phyloP scores from a whole-genome alignment of 371 early-diverging fungal species.

The Mucor irregularis region DNA sequence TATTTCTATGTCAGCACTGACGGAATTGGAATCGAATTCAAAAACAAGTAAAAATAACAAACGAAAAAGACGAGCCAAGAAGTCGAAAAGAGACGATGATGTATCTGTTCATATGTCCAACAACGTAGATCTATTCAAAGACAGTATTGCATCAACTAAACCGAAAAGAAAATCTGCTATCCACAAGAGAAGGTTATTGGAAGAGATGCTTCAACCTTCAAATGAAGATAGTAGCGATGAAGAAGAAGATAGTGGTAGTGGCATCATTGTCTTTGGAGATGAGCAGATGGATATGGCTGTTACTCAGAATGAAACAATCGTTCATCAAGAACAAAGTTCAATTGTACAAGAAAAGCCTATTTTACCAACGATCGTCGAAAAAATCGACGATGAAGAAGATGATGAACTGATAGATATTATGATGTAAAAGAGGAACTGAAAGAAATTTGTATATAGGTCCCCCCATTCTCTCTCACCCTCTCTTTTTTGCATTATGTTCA shows the following conservation, averaged over 20 bases:
- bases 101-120: conserved; percentile 1
- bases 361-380: not conserved
- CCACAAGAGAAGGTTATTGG: conserved; percentile 23
- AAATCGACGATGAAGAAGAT: conserved; percentile 18
- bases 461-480: not conserved
- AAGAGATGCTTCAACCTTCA: conserved; percentile 24
- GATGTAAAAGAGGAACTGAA: conserved; percentile 15
- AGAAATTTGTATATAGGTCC: too few relatives aligned
- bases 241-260: not conserved
- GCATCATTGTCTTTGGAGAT: conserved; percentile 21
- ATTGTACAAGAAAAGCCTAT: conserved; percentile 5
- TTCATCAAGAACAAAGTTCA: conserved; percentile 13
- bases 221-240: conserved; percentile 16
- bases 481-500: too few relatives aligned
- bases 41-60: conserved; percentile 5
- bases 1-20: conserved; percentile 20
- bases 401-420: conserved; percentile 40
- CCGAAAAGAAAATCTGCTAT: conserved; percentile 21
- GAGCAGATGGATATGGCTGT: conserved; percentile 26
- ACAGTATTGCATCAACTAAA: conserved; percentile 9
- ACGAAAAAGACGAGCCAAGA: not conserved
- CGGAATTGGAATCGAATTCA: conserved; percentile 6
- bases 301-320: conserved; percentile 33
- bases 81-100: not conserved
- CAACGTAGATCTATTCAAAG: not conserved